Evolutionary conservation across 2,329 filamentous ascomycete species (phyloP), one percentile per base, ranked within the genome.

Genomic region (Clarireedia hainanense): DNA sequence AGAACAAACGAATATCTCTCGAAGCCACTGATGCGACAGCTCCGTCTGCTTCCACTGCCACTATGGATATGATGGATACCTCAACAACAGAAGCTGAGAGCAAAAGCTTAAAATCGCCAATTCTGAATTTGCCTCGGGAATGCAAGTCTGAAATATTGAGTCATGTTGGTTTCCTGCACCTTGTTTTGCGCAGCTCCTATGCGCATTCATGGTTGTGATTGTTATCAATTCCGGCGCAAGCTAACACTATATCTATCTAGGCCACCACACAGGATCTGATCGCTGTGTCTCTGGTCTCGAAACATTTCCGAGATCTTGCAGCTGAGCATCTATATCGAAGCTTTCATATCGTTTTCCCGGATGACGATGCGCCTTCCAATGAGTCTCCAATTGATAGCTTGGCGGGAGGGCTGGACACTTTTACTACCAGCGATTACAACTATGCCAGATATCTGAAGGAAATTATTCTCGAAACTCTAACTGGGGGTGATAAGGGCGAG

Each of bases 341-440:
- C 56, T 81, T 85, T 64, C 73, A 77, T 63, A 82, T 84, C 59
- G 72, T 82, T 53, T 84, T 85, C 64, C 76, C 79, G n/a, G 79
- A 83, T 57, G 77, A 81, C 52, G 79, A 83, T 61, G 77, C 80
- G 56, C 66, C 72, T 1, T 69, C 68, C 40, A 77, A 74, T 62
- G 79, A 81, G 48, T 75, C 73, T 0, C 73, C 75, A n/a, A 77
- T 81, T 49, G 80, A 84, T 61, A 74, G 76, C 4, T 73, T 85
- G 36, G 79, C 81, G 2, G 75, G 74, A 23, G 78, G 80, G 3
- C 73, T 86, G 48, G 77, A 84, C 55, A 84, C 82, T 4, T 78
- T 86, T 53, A 79, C 76, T 30, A 80, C 80, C 0, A 85, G 81
- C 72, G 76, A 83, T 30, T 84, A 84, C 69, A 74, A 85, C 68